phyloP scores from a whole-genome alignment of 805 yeast genomes.

The Saccharomycopsis sp. region DNA sequence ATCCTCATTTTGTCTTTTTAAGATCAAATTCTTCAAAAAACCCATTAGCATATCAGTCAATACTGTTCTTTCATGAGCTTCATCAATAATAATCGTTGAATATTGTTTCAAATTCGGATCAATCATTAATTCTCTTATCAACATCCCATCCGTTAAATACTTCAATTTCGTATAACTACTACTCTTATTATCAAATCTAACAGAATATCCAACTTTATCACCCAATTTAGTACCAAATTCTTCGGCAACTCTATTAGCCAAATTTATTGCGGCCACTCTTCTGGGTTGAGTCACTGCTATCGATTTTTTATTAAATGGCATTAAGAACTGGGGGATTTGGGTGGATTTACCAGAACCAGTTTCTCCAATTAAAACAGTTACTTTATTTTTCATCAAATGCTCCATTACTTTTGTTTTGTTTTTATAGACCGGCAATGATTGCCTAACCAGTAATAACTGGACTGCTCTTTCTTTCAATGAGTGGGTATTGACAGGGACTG shows the following conservation, averaged over 20 bases:
- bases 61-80: slow-evolving; percentile 95
- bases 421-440: slow-evolving; percentile 64
- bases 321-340: slow-evolving; percentile 88
- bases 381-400: slow-evolving; percentile 45
- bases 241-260: slow-evolving; percentile 87
- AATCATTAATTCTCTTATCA: slow-evolving; percentile 80
- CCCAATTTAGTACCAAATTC: slow-evolving; percentile 77
- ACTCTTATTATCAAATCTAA: slow-evolving; percentile 73
- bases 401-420: slow-evolving; percentile 54
- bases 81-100: slow-evolving; percentile 77
- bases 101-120: slow-evolving; percentile 55
- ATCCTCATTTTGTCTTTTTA: slow-evolving; percentile 33
- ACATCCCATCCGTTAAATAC: slow-evolving; percentile 96
- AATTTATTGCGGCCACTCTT: slow-evolving; percentile 91
- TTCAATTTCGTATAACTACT: slow-evolving; percentile 55
- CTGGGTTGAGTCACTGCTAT: slow-evolving; percentile 96
- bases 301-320: slow-evolving; percentile 39
- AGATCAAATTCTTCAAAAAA: slow-evolving; percentile 60
- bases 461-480: slow-evolving; percentile 28
- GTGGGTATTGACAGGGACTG: background rate
- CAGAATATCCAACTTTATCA: slow-evolving; percentile 81
- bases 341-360: slow-evolving; percentile 98
- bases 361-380: slow-evolving; percentile 83
- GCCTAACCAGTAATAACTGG: slow-evolving; percentile 40
- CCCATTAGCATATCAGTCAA: slow-evolving; percentile 86